Evolutionary conservation across 345 rosid species (phyloP).

Genomic region (Nasturtium officinale): DNA sequence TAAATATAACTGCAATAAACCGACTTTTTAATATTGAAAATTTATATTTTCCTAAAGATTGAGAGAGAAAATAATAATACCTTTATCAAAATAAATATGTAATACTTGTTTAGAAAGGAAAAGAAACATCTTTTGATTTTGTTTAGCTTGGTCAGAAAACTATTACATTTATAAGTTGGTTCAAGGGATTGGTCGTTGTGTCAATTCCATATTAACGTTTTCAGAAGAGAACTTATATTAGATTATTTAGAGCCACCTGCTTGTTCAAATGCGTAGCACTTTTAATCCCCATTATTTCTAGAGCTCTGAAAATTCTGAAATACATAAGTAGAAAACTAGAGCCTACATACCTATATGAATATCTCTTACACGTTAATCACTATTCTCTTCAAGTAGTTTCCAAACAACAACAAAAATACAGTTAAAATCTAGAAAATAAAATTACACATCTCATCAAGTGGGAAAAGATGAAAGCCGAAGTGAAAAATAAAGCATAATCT

Average conservation of each 20-base stretch:
- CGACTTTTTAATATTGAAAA: too few relatives aligned
- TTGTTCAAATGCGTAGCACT: not conserved
- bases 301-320: not conserved
- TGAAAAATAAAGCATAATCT: constrained; percentile 24
- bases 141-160: not conserved
- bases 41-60: too few relatives aligned
- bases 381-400: not conserved
- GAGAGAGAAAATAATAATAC: too few relatives aligned
- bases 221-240: not conserved
- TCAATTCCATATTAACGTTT: not conserved
- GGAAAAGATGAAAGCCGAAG: constrained; percentile 17
- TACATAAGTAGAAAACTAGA: not conserved
- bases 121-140: too few relatives aligned
- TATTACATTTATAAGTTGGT: not conserved
- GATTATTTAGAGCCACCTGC: not conserved
- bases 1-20: not conserved
- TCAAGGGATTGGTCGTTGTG: not conserved
- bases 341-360: not conserved
- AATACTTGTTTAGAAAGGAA: too few relatives aligned
- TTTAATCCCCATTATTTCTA: not conserved
- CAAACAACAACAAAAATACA: not conserved
- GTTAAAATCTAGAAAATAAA: constrained; percentile 7
- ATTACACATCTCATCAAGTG: constrained; percentile 29
- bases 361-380: too few relatives aligned
- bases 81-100: too few relatives aligned